Evolutionary conservation across 192 early-diverging fungal genomes (phyloP).

Genomic region (Coemansia biformis): DNA sequence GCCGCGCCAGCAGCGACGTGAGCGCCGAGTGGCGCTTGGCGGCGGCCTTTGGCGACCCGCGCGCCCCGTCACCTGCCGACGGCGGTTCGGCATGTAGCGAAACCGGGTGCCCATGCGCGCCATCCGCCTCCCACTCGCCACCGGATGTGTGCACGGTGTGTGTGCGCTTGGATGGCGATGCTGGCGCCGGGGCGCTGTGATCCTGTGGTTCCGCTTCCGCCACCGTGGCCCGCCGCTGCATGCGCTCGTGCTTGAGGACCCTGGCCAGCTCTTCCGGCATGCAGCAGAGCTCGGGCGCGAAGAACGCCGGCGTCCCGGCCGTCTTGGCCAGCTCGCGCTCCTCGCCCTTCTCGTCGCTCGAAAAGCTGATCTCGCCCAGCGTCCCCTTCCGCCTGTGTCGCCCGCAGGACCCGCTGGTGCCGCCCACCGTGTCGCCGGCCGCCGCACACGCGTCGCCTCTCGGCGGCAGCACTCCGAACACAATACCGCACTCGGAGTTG

Average conservation of each 20-base stretch:
- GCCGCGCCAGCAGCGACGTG: slow-evolving; percentile 36
- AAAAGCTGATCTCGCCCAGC: slow-evolving; percentile 36
- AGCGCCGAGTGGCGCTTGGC: slow-evolving; percentile 45
- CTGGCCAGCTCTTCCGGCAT: slow-evolving; percentile 44
- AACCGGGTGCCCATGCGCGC: slow-evolving; percentile 11
- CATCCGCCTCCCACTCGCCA: slow-evolving; percentile 1
- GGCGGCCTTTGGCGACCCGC: slow-evolving; percentile 10
- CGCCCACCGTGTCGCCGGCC: not conserved
- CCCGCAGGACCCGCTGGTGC: not conserved
- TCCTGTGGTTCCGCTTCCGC: not conserved
- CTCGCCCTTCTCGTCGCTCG: slow-evolving; percentile 52
- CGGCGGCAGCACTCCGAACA: slow-evolving; percentile 33
- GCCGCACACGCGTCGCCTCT: slow-evolving; percentile 6
- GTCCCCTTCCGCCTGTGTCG: slow-evolving; percentile 28
- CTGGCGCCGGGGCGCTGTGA: not conserved
- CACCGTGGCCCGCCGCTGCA: not conserved
- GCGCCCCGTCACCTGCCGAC: not conserved
- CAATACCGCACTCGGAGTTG: slow-evolving; percentile 23
- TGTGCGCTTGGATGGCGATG: no score
- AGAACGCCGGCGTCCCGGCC: slow-evolving; percentile 94
- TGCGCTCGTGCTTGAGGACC: slow-evolving; percentile 28
- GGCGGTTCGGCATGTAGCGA: slow-evolving; percentile 30
- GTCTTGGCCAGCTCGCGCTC: slow-evolving; percentile 91
- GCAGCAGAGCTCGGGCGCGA: slow-evolving; percentile 95
- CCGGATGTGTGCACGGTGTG: not conserved